phyloP scores from a whole-genome alignment of 2,329 filamentous ascomycete genomes.

The Aspergillus piperis region DNA sequence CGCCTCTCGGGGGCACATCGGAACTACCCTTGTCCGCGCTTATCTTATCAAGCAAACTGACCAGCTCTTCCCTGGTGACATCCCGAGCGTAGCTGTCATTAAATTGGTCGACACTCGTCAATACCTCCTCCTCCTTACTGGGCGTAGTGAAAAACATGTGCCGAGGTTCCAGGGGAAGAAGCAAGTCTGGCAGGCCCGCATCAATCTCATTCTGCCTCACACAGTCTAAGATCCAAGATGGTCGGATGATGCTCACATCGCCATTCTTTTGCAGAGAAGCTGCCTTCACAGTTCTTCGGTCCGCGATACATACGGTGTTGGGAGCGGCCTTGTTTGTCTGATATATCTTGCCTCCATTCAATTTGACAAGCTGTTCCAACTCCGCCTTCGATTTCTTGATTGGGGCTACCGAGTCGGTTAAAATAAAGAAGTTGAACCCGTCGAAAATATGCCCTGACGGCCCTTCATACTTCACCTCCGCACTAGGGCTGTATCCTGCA shows the following conservation, averaged over 20 bases:
- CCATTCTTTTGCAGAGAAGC: conserved; percentile 76
- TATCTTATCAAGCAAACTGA: conserved; percentile 44
- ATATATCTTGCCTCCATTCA: conserved; percentile 76
- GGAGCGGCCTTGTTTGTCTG: conserved; percentile 68
- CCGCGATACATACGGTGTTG: conserved; percentile 72
- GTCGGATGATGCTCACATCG: conserved; percentile 70
- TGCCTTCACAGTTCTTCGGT: conserved; percentile 78
- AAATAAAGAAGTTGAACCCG: conserved; percentile 75
- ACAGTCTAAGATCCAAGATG: conserved; percentile 83
- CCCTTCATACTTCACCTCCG: conserved; percentile 56
- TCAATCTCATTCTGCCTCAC: conserved; percentile 62
- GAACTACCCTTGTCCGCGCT: conserved; percentile 22
- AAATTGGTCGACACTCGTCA: conserved; percentile 69
- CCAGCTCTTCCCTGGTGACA: conserved; percentile 64
- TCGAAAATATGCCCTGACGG: conserved; percentile 68
- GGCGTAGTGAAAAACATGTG: conserved; percentile 74
- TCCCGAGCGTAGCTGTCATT: conserved; percentile 83
- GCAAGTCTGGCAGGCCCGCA: conserved; percentile 53
- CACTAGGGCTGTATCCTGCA: conserved; percentile 64
- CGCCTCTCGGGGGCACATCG: conserved; percentile 46
- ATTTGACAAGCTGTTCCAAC: conserved; percentile 78
- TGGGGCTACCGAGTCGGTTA: conserved; percentile 72
- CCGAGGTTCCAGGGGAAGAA: conserved; percentile 65
- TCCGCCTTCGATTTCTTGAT: conserved; percentile 74
- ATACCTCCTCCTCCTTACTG: conserved; percentile 56